These are phyloP conservation scores for Monsonia emarginata DNA, from an alignment of 441 rosid species.

Conservation along the genomic window DNA sequence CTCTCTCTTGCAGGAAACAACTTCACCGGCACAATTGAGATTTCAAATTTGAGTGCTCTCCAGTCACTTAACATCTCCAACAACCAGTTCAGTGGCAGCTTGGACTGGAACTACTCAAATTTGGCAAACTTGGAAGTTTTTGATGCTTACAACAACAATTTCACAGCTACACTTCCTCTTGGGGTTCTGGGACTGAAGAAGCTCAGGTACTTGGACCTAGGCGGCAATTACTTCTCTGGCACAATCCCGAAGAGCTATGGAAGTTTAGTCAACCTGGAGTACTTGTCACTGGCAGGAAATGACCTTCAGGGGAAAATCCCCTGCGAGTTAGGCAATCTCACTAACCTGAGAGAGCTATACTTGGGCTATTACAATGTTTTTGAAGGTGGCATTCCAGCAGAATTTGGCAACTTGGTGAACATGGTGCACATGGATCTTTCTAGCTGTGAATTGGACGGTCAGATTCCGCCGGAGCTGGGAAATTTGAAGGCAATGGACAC, in stretches of 20 bases:
- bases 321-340: constrained; percentile 35
- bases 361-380: constrained; percentile 35
- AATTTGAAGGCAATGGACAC: constrained; percentile 31
- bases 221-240: constrained; percentile 40
- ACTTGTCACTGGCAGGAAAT: constrained; percentile 38
- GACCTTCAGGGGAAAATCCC: constrained; percentile 40
- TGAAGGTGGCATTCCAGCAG: constrained; percentile 38
- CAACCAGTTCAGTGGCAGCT: constrained; percentile 36
- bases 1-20: constrained; percentile 42
- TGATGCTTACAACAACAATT: constrained; percentile 38
- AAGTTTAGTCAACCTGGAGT: constrained; percentile 25
- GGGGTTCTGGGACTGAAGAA: constrained; percentile 27
- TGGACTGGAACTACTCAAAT: constrained; percentile 34
- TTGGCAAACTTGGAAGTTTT: constrained; percentile 28
- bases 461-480: constrained; percentile 36
- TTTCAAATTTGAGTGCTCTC: constrained; percentile 24
- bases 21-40: constrained; percentile 28
- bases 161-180: constrained; percentile 31
- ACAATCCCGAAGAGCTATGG: constrained; percentile 33
- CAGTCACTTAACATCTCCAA: constrained; percentile 35
- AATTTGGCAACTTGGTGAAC: constrained; percentile 33
- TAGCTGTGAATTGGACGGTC: constrained; percentile 33
- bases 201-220: constrained; percentile 35
- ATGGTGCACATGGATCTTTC: constrained; percentile 37
- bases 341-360: constrained; percentile 32